Percentiles rank a stretch among this genome's conserved stretches.
Conservation (phyloP, 75 land plant species). For the Chamaecyparis obtusa region DNA sequence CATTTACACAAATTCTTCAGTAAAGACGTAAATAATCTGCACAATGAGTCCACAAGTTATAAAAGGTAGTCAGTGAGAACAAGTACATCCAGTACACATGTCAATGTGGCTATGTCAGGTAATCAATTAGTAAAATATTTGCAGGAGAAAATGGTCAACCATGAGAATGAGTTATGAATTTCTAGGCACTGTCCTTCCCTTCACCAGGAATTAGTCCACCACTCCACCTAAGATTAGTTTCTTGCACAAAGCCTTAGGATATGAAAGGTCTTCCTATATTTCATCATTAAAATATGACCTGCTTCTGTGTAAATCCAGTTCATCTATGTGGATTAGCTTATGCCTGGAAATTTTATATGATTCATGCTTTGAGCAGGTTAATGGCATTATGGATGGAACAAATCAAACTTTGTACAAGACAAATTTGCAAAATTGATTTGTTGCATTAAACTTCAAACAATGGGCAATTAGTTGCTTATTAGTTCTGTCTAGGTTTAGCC, state of each 20-base stretch:
- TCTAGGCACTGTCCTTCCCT: conserved; percentile 15
- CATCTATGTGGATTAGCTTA: neutral
- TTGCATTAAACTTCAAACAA: conserved; percentile 11
- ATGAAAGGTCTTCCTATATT: conserved; percentile 44
- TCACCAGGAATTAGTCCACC: conserved; percentile 26
- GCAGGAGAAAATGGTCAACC: conserved; percentile 19
- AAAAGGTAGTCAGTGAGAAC: conserved; percentile 29
- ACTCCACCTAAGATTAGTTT: conserved; percentile 42
- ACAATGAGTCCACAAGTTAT: conserved; percentile 97
- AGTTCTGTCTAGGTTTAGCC: neutral
- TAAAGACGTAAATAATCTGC: conserved; percentile 85
- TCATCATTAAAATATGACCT: neutral
- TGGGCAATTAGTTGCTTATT: neutral
- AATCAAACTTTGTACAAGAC: conserved; percentile 75
- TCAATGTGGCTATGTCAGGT: conserved; percentile 84
- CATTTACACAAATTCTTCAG: conserved; percentile 83
- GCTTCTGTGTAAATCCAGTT: neutral
- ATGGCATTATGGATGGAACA: conserved; percentile 33
- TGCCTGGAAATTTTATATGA: neutral
- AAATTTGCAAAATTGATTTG: conserved; percentile 63
- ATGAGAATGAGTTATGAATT: conserved; percentile 68
- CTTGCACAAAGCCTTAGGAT: conserved; percentile 67
- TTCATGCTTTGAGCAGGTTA: neutral
- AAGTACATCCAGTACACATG: conserved; percentile 45
- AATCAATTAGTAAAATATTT: conserved; percentile 84